Base-by-base conservation (phyloP, 306 rosid species). In the Psophocarpus tetragonolobus region DNA sequence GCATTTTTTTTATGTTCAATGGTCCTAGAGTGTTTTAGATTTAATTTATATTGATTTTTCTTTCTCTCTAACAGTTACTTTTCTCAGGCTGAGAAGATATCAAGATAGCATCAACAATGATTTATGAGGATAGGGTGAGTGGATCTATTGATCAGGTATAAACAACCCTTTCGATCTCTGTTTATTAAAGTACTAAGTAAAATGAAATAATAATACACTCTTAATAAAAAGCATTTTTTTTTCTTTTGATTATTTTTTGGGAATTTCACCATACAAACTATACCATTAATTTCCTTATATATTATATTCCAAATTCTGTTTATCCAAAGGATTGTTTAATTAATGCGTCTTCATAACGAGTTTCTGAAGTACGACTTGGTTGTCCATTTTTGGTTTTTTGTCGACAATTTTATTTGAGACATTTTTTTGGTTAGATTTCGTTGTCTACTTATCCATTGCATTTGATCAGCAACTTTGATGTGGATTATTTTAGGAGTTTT, bases 71-170 rank as follows among this genome's bases (percentile, higher is more conserved):
- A n/a, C n/a, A n/a, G n/a, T n/a, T n/a, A 11, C 39, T 80, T 80
- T 62, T 5, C 51, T 73, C 85, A 95, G 99, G 99, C 99, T 3
- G 99, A 95, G 89, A n/a, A n/a, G n/a, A n/a, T n/a, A n/a, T n/a
- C n/a, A 95, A 95, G 89, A 95, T 95, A 78, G 99, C 99, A 21
- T 95, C 99, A 36, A 90, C 91, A 77, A 95, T 95, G 99, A 92
- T 95, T 60, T 91, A 66, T 51, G 99, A 95, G 88, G 99, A 92
- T 75, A 85, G 99, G 84, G 92, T 95, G 99, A 90, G 88, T 89
- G 99, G 99, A 57, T 95, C 99, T 58, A 95, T 95, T 39, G 99
- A 95, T 81, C 99, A 95, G 98, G 99, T 94, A 85, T 81, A 67
- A 51, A 73, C 76, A 68, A 58, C 42, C 18, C 47, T 64, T 47